phyloP scores from a whole-genome alignment of 495 filamentous ascomycete genomes.

The Bombardia bombarda region DNA sequence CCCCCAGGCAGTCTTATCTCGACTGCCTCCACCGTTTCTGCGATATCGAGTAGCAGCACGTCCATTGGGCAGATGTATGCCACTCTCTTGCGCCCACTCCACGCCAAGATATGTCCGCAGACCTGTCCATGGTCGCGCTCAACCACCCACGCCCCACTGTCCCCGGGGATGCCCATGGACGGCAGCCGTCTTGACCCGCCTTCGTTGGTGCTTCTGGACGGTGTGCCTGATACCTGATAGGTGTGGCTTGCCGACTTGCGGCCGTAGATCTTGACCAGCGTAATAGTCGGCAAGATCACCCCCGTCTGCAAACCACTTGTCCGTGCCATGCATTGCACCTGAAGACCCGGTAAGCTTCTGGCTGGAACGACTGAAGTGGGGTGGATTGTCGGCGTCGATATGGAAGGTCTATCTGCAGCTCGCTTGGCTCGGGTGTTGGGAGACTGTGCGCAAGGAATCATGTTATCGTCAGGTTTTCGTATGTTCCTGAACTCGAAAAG shows the following conservation, averaged over 20 bases:
- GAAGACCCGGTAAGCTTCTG: slow-evolving; percentile 53
- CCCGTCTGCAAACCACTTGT: slow-evolving; percentile 79
- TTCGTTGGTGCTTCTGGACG: slow-evolving; percentile 20
- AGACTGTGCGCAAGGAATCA: slow-evolving; percentile 39
- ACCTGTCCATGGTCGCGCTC: slow-evolving; percentile 71
- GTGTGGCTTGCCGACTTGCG: slow-evolving; percentile 72
- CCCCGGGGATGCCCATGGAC: slow-evolving; percentile 64
- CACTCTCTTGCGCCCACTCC: slow-evolving; percentile 63
- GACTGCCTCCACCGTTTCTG: slow-evolving; percentile 55
- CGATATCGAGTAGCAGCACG: slow-evolving; percentile 76
- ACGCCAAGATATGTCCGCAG: slow-evolving; percentile 85
- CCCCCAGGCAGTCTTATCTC: slow-evolving; percentile 46
- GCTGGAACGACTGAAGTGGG: slow-evolving; percentile 37
- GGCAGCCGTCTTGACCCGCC: slow-evolving; percentile 10
- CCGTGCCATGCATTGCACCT: slow-evolving; percentile 85
- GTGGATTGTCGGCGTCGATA: slow-evolving; percentile 11
- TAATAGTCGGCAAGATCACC: slow-evolving; percentile 64
- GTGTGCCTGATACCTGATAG: slow-evolving; percentile 58
- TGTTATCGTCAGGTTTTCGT: slow-evolving; percentile 63
- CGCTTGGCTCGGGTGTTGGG: slow-evolving; percentile 32
- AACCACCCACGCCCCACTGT: slow-evolving; percentile 90
- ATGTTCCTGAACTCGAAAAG: slow-evolving; percentile 71
- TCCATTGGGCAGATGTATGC: slow-evolving; percentile 96
- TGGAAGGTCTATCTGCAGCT: neutral
- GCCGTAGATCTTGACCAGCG: slow-evolving; percentile 72